These are phyloP conservation scores for Yamadazyma nakazawae DNA, from an alignment of 805 yeast genomes.

Conservation along the genomic window DNA sequence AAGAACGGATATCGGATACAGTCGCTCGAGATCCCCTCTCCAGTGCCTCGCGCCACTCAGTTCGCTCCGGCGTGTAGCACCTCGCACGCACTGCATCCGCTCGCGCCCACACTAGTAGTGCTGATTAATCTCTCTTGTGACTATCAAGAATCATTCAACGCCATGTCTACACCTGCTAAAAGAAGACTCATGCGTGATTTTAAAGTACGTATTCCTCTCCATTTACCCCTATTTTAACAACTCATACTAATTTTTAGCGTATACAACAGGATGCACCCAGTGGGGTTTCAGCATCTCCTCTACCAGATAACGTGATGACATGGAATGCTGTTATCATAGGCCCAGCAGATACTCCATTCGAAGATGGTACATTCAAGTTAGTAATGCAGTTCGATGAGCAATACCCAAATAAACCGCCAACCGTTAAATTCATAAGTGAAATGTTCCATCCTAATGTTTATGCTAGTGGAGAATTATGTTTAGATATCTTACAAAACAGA, in stretches of 20 bases:
- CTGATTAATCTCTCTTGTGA: background rate
- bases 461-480: slow-evolving; percentile 90
- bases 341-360: slow-evolving; percentile 96
- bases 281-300: slow-evolving; percentile 95
- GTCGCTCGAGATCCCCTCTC: too few relatives aligned
- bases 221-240: background rate
- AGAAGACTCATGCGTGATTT: slow-evolving; percentile 98
- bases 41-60: too few relatives aligned
- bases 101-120: background rate
- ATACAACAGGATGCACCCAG: slow-evolving; percentile 98
- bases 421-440: slow-evolving; percentile 83
- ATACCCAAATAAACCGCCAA: slow-evolving; percentile 96
- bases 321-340: slow-evolving; percentile 98
- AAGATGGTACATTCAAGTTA: slow-evolving; percentile 93
- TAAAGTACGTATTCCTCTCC: slow-evolving; percentile 49
- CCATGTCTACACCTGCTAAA: slow-evolving; percentile 87
- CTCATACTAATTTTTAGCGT: slow-evolving; percentile 46
- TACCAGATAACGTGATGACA: slow-evolving; percentile 94
- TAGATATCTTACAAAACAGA: slow-evolving; percentile 92
- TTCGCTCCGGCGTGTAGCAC: background rate
- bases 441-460: slow-evolving; percentile 99
- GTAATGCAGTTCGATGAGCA: slow-evolving; percentile 90
- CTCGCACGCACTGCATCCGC: background rate
- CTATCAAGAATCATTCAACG: background rate
- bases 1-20: too few relatives aligned